Conservation (phyloP, 2,329 filamentous ascomycete species). For the Calonectria montana region DNA sequence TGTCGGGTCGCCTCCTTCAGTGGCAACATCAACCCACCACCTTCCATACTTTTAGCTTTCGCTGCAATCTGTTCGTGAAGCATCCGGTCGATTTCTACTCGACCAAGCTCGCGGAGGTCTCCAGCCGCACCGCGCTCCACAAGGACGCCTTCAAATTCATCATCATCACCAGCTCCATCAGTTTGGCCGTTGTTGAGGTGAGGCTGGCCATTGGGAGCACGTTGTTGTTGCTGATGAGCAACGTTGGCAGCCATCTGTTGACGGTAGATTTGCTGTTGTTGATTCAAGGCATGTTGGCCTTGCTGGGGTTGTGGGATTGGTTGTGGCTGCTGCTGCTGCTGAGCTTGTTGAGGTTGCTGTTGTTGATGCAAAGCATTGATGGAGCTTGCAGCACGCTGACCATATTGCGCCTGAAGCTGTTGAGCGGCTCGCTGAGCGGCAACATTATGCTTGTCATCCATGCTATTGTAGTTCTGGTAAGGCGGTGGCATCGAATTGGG, state of each 20-base stretch:
- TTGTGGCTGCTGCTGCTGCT: constrained; percentile 41
- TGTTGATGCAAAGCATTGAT: constrained; percentile 70
- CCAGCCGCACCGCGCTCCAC: constrained; percentile 67
- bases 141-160: constrained; percentile 69
- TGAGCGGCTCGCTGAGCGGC: constrained; percentile 67
- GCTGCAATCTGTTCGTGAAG: constrained; percentile 76
- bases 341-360: constrained; percentile 45
- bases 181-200: constrained; percentile 66
- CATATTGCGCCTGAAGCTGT: constrained; percentile 70
- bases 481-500: constrained; percentile 44
- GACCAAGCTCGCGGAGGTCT: constrained; percentile 65
- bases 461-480: constrained; percentile 48
- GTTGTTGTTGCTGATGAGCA: constrained; percentile 47
- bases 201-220: constrained; percentile 46
- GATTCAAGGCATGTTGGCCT: constrained; percentile 39
- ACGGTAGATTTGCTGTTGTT: constrained; percentile 47
- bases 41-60: constrained; percentile 76
- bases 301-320: constrained; percentile 48
- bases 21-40: constrained; percentile 80
- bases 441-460: constrained; percentile 51
- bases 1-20: constrained; percentile 65
- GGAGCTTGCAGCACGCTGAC: constrained; percentile 72
- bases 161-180: constrained; percentile 76
- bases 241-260: constrained; percentile 42
- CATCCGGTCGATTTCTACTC: constrained; percentile 74